Evolutionary conservation across 305 asterid genomes (phyloP), one percentile per base, ranked within the genome.

Genomic region (Fraxinus sp.): DNA sequence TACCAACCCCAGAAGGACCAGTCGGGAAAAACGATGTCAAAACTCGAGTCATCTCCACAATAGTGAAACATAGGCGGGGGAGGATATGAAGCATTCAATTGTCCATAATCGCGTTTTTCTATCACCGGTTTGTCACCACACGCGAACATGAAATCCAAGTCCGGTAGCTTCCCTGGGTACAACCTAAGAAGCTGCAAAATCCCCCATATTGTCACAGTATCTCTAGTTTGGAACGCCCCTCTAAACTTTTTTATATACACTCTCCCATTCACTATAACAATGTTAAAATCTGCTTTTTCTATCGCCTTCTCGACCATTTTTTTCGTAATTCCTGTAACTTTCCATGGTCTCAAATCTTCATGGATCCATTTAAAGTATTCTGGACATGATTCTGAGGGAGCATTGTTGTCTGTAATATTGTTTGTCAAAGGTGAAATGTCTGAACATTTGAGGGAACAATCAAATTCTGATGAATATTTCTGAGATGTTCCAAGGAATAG

Each of bases 1-100:
- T 95, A 94, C 99, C 98, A 96, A 89, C 99, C 99, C 99, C 99
- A 96, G 89, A 93, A 96, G 87, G 99, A 90, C 99, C 99, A 96
- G 70, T 95, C 99, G 59, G 98, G 99, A 70, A 94, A 92, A 71
- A 91, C 94, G 68, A 96, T 93, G 76, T 96, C 98, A 70, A 86
- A 89, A 79, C 89, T 91, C 4, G 78, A 79, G 4, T 83, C 87
- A 81, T 93, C 92, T 32, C 93, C 90, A 83, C 97, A 92, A 57
- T 90, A 96, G 72, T 87, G 97, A 79, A 96, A 92, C 88, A 94
- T 14, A 4, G 98, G 97, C 7, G 98, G 98, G 36, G 97, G 94
- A 64, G 72, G 66, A 79, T 7, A 22, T 1, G 86, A 41, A 9
- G 80, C 88, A 32, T 83, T 75, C 0, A 72, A 39, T 3, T 62